phyloP scores from a whole-genome alignment of 2,329 filamentous ascomycete genomes.

The Orbilia quercus region DNA sequence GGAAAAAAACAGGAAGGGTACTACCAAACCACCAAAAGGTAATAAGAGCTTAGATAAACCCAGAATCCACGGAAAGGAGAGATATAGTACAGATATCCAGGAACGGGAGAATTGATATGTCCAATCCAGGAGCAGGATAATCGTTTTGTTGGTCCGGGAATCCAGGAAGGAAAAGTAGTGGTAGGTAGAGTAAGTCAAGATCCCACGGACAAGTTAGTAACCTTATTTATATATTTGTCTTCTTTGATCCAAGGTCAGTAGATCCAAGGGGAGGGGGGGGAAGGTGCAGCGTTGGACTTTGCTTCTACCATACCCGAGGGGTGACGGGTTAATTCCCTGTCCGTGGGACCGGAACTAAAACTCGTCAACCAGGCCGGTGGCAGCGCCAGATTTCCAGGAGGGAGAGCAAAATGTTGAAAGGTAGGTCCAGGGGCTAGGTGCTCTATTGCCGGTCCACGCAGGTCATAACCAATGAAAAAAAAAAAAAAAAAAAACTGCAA shows the following conservation, averaged over 20 bases:
- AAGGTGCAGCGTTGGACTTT: not conserved
- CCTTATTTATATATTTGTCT: constrained; percentile 5
- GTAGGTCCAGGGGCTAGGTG: constrained; percentile 4
- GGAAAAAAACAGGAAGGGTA: not conserved
- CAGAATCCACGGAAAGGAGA: not conserved
- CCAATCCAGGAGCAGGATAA: not conserved
- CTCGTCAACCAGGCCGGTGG: constrained; percentile 20
- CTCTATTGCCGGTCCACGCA: constrained; percentile 53
- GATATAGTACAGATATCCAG: too few species aligned
- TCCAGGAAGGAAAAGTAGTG: not conserved
- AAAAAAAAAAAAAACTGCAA: too few species aligned
- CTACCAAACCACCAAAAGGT: not conserved
- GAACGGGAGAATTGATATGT: not conserved
- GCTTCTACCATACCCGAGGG: not conserved
- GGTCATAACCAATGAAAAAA: constrained; percentile 22
- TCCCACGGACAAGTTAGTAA: constrained; percentile 21
- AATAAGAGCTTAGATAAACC: not conserved
- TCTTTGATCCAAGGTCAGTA: not conserved
- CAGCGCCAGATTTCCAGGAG: constrained; percentile 3
- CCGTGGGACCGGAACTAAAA: constrained; percentile 16
- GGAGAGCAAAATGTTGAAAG: not conserved
- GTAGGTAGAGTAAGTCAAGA: not conserved
- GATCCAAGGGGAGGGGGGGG: not conserved
- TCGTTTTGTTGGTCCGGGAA: not conserved
- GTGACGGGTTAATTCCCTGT: constrained; percentile 20